Evolutionary conservation across 148 eudicot genomes (phyloP), one percentile per base, ranked within the genome.

Genomic region (Gaultheria prostrata): DNA sequence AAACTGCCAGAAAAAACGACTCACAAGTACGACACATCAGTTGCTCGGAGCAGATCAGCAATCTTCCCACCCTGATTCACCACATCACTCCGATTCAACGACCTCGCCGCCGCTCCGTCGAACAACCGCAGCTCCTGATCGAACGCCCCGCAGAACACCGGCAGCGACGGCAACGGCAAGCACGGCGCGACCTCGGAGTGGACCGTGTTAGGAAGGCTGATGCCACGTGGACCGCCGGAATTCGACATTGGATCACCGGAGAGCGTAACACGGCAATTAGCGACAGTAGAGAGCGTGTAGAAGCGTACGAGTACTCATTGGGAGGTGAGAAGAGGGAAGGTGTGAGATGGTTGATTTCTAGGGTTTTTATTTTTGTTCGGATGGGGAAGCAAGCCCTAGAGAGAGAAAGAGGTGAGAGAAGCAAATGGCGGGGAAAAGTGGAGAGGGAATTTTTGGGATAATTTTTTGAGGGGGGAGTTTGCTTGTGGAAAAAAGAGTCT

Each of bases 1-100:
- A 45, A 76, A 50, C 11, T 24, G 20, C 8, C 2, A 46, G 57
- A 1, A 30, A 67, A 54, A 51, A 39, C 43, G 10, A 86, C 98
- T 89, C 88, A 94, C 99, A 97, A 83, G 88, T 93, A 97, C 33
- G 98, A 91, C n/a, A 92, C 95, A 79, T 97, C 99, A 67, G 95
- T 87, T 18, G 84, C 84, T n/a, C 84, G 87, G 76, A 94, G 93
- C 79, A 94, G 94, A 86, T 90, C 92, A 83, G 97, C 92, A 46
- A 97, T 93, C 87, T 84, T 92, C 6, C 84, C 75, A 57, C 94
- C 92, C 63, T 93, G 94, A 79, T 89, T 86, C 49, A 91, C 77
- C 77, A 93, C 87, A 35, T 92, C 94, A 54, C 49, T 88, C 7
- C 93, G 92, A 54, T 84, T 89, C 80, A 88, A 54, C 82, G 86